Conservation (phyloP, 73 alveolate species). For the Stentor coeruleus region DNA sequence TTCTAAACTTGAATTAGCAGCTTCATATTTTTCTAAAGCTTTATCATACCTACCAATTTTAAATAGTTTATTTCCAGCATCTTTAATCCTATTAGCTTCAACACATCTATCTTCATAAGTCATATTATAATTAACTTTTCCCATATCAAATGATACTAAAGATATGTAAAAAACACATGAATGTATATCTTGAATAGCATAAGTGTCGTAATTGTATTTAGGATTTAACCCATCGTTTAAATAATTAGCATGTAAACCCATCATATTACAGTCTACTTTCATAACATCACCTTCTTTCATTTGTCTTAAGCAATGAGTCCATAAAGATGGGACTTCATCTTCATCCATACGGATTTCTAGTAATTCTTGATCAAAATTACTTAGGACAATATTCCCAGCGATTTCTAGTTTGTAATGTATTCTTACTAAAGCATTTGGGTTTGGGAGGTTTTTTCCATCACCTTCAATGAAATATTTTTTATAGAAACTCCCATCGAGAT, state of each 20-base stretch:
- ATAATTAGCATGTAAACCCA: slow-evolving; percentile 20
- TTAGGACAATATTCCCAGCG: background rate
- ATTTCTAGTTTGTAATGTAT: slow-evolving; percentile 18
- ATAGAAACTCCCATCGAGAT: slow-evolving; percentile 24
- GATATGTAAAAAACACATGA: background rate
- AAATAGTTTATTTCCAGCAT: slow-evolving; percentile 24
- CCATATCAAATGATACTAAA: slow-evolving; percentile 16
- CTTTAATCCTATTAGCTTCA: slow-evolving; percentile 28
- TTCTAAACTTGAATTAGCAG: slow-evolving; percentile 7
- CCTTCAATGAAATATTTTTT: slow-evolving; percentile 13
- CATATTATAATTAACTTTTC: slow-evolving; percentile 15
- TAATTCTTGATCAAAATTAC: slow-evolving; percentile 4
- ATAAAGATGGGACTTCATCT: slow-evolving; percentile 22
- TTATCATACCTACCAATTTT: background rate
- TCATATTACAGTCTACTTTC: slow-evolving; percentile 20
- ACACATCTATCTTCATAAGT: background rate
- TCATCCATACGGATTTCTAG: slow-evolving; percentile 27
- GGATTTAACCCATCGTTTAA: slow-evolving; percentile 22
- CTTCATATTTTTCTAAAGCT: slow-evolving; percentile 29
- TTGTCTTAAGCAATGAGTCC: slow-evolving; percentile 9
- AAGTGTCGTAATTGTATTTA: slow-evolving; percentile 3
- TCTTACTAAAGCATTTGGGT: slow-evolving; percentile 19
- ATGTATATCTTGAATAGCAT: background rate
- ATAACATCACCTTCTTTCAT: slow-evolving; percentile 28
- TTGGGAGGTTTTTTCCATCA: slow-evolving; percentile 28